phyloP scores from a whole-genome alignment of 306 rosid genomes.

The Bauhinia variegata region DNA sequence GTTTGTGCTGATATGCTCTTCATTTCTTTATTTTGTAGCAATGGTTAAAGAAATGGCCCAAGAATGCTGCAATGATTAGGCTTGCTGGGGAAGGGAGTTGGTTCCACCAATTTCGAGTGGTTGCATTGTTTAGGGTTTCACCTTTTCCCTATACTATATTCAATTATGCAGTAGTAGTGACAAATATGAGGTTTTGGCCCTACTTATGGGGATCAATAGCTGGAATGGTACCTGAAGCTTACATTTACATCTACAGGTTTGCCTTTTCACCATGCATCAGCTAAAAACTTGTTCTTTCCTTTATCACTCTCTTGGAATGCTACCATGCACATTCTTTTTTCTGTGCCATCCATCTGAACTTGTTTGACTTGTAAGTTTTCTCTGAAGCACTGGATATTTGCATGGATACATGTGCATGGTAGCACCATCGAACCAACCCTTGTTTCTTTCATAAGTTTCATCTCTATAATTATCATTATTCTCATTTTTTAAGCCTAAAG shows the following conservation, averaged over 20 bases:
- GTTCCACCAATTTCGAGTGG: slow-evolving; percentile 90
- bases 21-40: slow-evolving; percentile 53
- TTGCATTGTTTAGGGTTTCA: slow-evolving; percentile 86
- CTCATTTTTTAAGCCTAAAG: too few relatives aligned
- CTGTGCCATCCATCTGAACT: too few relatives aligned
- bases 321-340: too few relatives aligned
- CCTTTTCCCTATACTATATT: slow-evolving; percentile 98
- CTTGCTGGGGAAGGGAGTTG: slow-evolving; percentile 95
- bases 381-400: too few relatives aligned
- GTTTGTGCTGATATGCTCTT: slow-evolving; percentile 27
- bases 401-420: too few relatives aligned
- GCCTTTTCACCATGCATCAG: slow-evolving; percentile 31
- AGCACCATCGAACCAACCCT: too few relatives aligned
- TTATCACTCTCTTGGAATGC: background rate
- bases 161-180: slow-evolving; percentile 90
- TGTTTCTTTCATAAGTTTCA: too few relatives aligned
- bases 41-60: slow-evolving; percentile 95
- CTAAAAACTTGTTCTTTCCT: slow-evolving; percentile 16
- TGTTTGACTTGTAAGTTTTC: background rate
- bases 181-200: slow-evolving; percentile 95
- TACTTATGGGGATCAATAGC: slow-evolving; percentile 89
- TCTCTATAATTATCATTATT: too few relatives aligned
- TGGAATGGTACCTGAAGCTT: slow-evolving; percentile 98
- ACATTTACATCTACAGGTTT: slow-evolving; percentile 91
- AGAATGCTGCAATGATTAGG: slow-evolving; percentile 83